phyloP scores from a whole-genome alignment of 192 early-diverging fungal genomes.

The Coemansia interrupta region DNA sequence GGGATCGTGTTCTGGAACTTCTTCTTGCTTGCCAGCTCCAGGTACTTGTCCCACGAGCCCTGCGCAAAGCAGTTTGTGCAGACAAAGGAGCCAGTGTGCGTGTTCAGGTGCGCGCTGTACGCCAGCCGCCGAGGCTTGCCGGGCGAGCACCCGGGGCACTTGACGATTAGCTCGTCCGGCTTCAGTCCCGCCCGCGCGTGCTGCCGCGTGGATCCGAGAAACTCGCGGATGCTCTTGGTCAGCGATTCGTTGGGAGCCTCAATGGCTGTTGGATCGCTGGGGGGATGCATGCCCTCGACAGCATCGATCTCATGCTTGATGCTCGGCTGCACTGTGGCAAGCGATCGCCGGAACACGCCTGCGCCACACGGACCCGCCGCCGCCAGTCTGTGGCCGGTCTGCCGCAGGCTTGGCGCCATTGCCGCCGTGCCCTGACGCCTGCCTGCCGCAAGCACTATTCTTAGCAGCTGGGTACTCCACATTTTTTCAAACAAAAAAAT shows the following conservation, averaged over 20 bases:
- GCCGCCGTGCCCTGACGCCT: no score
- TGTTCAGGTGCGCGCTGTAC: slow-evolving; percentile 56
- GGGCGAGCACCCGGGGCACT: slow-evolving; percentile 51
- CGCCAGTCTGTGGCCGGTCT: no score
- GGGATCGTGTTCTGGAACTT: slow-evolving; percentile 46
- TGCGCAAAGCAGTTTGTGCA: slow-evolving; percentile 58
- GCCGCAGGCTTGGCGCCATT: no score
- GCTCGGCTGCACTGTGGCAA: slow-evolving; percentile 19
- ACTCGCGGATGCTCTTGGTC: slow-evolving; percentile 40
- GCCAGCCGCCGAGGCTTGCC: slow-evolving; percentile 52
- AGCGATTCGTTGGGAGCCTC: slow-evolving; percentile 4
- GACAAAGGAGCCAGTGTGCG: slow-evolving; percentile 54
- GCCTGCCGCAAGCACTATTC: no score
- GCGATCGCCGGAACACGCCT: slow-evolving; percentile 1
- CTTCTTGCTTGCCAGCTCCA: slow-evolving; percentile 39
- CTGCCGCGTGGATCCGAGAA: slow-evolving; percentile 43
- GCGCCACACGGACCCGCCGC: not conserved
- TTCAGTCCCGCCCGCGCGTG: slow-evolving; percentile 49
- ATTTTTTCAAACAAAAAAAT: no score
- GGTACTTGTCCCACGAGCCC: slow-evolving; percentile 60
- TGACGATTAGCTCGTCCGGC: slow-evolving; percentile 50
- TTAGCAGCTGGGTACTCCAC: no score
- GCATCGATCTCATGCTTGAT: not conserved
- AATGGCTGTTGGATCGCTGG: not conserved
- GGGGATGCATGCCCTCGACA: not conserved